Conservation (phyloP, 257 asterid genomes). For the Phtheirospermum japonicum region DNA sequence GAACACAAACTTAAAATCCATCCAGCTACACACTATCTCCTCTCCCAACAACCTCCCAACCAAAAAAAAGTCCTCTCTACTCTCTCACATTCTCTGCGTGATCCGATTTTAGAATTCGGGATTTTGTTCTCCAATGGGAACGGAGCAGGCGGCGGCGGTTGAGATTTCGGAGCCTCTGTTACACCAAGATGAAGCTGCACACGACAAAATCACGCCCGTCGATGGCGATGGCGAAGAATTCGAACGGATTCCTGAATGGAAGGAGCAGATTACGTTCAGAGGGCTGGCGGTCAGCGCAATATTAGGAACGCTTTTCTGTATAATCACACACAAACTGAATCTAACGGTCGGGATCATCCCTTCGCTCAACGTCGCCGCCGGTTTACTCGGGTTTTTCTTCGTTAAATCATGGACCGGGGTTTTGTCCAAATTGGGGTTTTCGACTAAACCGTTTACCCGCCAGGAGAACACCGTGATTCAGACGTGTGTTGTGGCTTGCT, state of each 20-base stretch:
- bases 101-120: conserved; percentile 9
- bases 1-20: not conserved
- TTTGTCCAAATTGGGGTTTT: conserved; percentile 54
- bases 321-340: conserved; percentile 90
- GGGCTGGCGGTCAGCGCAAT: conserved; percentile 82
- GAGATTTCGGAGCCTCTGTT: conserved; percentile 78
- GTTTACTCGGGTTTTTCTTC: conserved; percentile 87
- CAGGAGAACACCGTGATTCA: conserved; percentile 96
- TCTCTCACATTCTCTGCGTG: conserved; percentile 7
- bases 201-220: conserved; percentile 22
- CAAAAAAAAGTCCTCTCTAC: conserved; percentile 5
- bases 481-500: conserved; percentile 96
- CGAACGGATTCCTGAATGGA: conserved; percentile 64
- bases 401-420: conserved; percentile 77
- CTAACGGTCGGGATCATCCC: conserved; percentile 93
- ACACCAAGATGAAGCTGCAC: conserved; percentile 25
- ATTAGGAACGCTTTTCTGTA: conserved; percentile 78
- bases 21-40: not conserved
- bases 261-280: conserved; percentile 87
- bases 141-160: conserved; percentile 42
- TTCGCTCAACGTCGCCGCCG: conserved; percentile 92
- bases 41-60: conserved; percentile 19
- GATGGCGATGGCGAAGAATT: conserved; percentile 28
- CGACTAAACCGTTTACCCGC: conserved; percentile 62
- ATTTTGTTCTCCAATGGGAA: conserved; percentile 44